These are phyloP conservation scores for Rosa rugosa DNA, from an alignment of 306 rosid species.

Conservation along the genomic window DNA sequence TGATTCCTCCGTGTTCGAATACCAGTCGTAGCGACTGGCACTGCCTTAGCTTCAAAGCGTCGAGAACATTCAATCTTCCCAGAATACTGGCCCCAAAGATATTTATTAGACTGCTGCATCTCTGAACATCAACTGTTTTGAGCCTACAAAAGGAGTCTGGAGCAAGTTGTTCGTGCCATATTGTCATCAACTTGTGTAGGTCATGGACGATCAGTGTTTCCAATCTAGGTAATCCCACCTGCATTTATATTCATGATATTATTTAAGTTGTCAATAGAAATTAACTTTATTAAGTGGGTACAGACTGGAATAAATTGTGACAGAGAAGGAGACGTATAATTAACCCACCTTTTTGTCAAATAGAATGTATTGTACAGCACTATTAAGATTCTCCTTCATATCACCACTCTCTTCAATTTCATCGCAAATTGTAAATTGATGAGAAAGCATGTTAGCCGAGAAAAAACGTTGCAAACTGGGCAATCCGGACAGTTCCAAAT, in stretches of 20 bases:
- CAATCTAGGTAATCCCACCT: neutral
- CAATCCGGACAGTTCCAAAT: neutral
- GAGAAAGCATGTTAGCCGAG: no score
- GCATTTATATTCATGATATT: no score
- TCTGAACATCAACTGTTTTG: neutral
- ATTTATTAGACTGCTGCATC: neutral
- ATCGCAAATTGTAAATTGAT: neutral
- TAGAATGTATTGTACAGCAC: neutral
- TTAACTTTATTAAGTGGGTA: no score
- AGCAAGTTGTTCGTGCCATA: neutral
- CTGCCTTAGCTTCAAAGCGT: fast-evolving
- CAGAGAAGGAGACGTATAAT: neutral
- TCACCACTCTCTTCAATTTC: no score
- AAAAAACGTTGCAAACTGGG: neutral
- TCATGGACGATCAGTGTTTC: neutral
- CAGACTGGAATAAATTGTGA: no score
- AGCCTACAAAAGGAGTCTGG: neutral
- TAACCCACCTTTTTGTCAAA: neutral
- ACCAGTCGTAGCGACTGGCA: neutral
- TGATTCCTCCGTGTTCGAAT: neutral
- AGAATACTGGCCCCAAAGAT: neutral
- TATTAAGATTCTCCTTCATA: neutral
- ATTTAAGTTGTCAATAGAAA: no score
- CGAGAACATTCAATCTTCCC: neutral
- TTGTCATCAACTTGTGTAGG: neutral